Percentiles rank a stretch among this genome's conserved stretches.
Evolutionary conservation across 202 grass and related monocot species (phyloP).

Genomic region (Carex arenaria): DNA sequence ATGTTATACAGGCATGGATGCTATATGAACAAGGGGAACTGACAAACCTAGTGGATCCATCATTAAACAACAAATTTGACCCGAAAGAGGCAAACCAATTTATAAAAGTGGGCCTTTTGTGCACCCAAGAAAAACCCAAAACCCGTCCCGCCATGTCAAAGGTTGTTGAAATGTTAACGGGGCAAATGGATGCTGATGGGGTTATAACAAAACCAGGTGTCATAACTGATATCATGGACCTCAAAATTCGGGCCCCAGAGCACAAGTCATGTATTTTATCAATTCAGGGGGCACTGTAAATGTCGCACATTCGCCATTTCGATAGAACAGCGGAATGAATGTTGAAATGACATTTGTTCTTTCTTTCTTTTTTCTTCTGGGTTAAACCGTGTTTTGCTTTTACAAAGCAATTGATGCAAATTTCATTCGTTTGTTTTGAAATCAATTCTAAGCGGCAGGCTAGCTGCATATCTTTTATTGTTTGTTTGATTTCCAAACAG

Average conservation of each 20-base stretch:
- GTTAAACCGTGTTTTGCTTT: neutral
- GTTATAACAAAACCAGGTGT: constrained; percentile 68
- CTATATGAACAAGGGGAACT: constrained; percentile 48
- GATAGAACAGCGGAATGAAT: neutral
- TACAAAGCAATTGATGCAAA: neutral
- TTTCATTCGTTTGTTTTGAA: neutral
- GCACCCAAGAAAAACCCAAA: constrained; percentile 72
- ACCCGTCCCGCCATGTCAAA: constrained; percentile 63
- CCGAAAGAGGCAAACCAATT: constrained; percentile 37
- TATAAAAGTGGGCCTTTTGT: constrained; percentile 69
- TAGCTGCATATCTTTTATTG: neutral
- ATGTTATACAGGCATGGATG: constrained; percentile 45
- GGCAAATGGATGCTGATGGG: constrained; percentile 23
- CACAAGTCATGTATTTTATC: constrained; percentile 18
- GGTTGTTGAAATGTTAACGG: constrained; percentile 44
- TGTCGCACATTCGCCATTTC: neutral
- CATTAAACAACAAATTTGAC: constrained; percentile 35
- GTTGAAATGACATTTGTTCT: neutral
- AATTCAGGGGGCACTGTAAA: neutral
- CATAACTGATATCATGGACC: constrained; percentile 79
- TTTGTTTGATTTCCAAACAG: neutral
- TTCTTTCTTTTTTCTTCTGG: neutral
- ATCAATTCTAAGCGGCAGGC: neutral
- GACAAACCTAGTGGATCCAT: constrained; percentile 42
- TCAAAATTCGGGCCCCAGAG: constrained; percentile 48